Percentiles rank a stretch among this genome's conserved stretches.
These are phyloP conservation scores for Lipomyces anomalus DNA, from an alignment of 805 yeast species.

Conservation along the genomic window DNA sequence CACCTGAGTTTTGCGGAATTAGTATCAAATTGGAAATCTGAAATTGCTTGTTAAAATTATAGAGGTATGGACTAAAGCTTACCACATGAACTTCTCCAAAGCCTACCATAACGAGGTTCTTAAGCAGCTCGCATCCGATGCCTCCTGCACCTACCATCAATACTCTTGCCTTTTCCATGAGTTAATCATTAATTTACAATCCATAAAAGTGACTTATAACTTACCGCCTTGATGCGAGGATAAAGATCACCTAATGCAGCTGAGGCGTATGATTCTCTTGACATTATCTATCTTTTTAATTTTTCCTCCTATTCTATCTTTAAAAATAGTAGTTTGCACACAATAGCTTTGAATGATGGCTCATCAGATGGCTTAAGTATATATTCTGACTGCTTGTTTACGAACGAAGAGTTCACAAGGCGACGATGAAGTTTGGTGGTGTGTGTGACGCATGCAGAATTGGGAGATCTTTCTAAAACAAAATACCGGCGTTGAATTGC, in stretches of 20 bases:
- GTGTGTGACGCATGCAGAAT: no score
- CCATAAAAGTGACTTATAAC: not conserved
- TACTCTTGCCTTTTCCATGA: conserved; percentile 38
- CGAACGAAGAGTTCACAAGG: no score
- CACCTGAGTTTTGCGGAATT: conserved; percentile 35
- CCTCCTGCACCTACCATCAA: conserved; percentile 95
- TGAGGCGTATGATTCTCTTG: conserved; percentile 3
- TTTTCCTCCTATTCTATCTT: no score
- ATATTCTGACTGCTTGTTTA: no score
- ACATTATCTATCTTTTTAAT: no score
- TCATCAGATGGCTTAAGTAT: no score
- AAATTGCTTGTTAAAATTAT: not conserved
- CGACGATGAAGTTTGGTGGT: no score
- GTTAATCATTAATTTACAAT: not conserved
- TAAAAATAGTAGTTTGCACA: no score
- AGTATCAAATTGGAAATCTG: not conserved
- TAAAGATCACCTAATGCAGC: conserved; percentile 4
- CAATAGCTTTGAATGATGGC: no score
- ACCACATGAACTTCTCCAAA: conserved; percentile 80
- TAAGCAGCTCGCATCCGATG: conserved; percentile 86
- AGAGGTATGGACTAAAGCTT: conserved; percentile 1
- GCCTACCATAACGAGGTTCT: conserved; percentile 71
- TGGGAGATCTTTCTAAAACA: no score
- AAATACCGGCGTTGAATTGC: no score
- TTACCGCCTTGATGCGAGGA: conserved; percentile 1